phyloP scores from a whole-genome alignment of 2,329 filamentous ascomycete genomes.

The Fusarium tupiense region DNA sequence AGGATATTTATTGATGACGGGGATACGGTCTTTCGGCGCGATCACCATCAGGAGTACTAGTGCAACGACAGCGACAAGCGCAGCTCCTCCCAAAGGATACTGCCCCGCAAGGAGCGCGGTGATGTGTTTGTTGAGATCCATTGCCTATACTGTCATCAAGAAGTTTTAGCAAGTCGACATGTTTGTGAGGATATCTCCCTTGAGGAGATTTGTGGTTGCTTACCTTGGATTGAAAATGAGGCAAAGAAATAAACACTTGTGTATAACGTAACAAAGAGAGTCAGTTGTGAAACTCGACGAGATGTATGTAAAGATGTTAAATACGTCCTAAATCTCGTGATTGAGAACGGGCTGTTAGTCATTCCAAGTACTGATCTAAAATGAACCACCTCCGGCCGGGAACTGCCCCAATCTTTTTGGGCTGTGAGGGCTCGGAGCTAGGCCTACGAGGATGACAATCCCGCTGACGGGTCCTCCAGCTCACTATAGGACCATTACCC shows the following conservation, averaged over 20 bases:
- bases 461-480: background rate
- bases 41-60: background rate
- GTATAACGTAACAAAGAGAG: no score
- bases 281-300: background rate
- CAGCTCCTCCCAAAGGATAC: background rate
- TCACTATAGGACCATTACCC: background rate
- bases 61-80: background rate
- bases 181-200: background rate
- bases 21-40: background rate
- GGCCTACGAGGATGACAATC: background rate
- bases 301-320: background rate
- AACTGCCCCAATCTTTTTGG: background rate
- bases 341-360: background rate
- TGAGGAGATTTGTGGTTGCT: background rate
- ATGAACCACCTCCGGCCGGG: background rate
- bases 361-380: background rate
- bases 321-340: background rate
- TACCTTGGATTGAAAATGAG: no score
- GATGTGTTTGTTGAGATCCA: background rate
- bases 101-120: background rate
- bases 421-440: background rate
- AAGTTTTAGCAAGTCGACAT: background rate
- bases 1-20: background rate
- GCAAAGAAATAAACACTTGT: no score
- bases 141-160: background rate